Conservation (phyloP, 345 rosid genomes). For the Durio zibethinus region DNA sequence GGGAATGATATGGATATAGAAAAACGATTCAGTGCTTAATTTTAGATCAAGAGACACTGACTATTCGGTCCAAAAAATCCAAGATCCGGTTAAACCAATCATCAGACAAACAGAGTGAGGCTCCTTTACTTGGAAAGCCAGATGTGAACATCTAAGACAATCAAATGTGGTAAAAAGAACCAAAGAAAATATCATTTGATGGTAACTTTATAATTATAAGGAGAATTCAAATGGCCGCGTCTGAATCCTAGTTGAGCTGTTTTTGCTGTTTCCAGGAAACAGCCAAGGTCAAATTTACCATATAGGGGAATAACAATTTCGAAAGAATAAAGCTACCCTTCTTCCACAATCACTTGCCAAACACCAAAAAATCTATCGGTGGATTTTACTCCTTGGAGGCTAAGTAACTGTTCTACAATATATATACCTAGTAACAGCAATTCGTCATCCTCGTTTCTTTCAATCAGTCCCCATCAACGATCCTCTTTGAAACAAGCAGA, state of each 20-base stretch:
- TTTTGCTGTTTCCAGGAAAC: not conserved
- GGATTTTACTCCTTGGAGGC: too few species aligned
- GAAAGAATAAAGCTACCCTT: not conserved
- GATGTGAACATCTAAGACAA: too few species aligned
- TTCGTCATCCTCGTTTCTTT: not conserved
- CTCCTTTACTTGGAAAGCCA: too few species aligned
- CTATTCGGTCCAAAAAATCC: not conserved
- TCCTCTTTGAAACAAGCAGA: not conserved
- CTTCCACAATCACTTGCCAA: too few species aligned
- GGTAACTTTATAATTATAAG: too few species aligned
- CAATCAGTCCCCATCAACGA: not conserved
- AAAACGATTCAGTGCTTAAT: not conserved
- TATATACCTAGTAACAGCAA: not conserved
- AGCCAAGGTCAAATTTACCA: not conserved
- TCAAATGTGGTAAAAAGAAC: too few species aligned
- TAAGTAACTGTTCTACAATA: not conserved
- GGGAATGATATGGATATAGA: too few species aligned
- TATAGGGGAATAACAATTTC: not conserved
- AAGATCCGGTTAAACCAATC: too few species aligned
- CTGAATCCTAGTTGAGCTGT: not conserved
- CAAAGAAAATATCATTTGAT: too few species aligned
- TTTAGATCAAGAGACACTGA: not conserved
- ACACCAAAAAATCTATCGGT: too few species aligned
- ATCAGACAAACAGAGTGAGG: too few species aligned
- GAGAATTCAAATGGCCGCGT: not conserved